Base-by-base conservation (phyloP, 2,329 filamentous ascomycete genomes). In the Alternaria tenuissima region DNA sequence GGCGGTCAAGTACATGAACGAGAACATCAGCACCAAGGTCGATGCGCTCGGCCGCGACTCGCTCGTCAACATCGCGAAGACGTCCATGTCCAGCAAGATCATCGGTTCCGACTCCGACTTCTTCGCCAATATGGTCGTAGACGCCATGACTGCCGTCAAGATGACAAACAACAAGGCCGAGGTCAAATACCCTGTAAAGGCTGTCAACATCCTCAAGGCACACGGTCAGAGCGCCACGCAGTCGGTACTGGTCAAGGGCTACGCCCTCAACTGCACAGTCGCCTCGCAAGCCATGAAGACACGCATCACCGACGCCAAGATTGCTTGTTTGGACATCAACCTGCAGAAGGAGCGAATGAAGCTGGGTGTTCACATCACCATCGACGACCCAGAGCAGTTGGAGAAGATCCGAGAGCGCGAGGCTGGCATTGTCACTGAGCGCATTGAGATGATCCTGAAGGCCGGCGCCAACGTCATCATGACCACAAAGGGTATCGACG, bases 321-420 rank as follows among this genome's bases (percentile, higher is more conserved):
- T 99, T 80, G 95, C 95, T 51, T 90, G 94, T 73, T 82, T 99
- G 63, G 95, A 99, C 79, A 98, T 99, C 88, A 99, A 99, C 81
- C 81, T 99, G 74, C 94, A 98, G 78, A 99, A 99, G 85, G 94
- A 98, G 85, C 88, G 94, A 71, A 98, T 99, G 95, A 98, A 99
- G 87, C 85, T 99, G 60, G 95, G 95, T 69, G 95, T 99, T 62
- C 94, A 99, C 81, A 97, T 99, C 74, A 98, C 95, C 12, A 91
- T 99, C 67, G 95, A 99, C 72, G 95, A 99, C 78, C 95, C 95
- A 49, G 90, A 96, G 78, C 95, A 99, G 81, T 86, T 99, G 52
- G 95, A 99, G 84, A 94, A 97, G 86, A 99, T 99, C 73, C 89
- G 95, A 62, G 89, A 95, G 73, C 88, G 95, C 55, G 95, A 99